These are phyloP conservation scores for Collybia sp. DNA, from an alignment of 768 basidiomycete species.

Conservation along the genomic window DNA sequence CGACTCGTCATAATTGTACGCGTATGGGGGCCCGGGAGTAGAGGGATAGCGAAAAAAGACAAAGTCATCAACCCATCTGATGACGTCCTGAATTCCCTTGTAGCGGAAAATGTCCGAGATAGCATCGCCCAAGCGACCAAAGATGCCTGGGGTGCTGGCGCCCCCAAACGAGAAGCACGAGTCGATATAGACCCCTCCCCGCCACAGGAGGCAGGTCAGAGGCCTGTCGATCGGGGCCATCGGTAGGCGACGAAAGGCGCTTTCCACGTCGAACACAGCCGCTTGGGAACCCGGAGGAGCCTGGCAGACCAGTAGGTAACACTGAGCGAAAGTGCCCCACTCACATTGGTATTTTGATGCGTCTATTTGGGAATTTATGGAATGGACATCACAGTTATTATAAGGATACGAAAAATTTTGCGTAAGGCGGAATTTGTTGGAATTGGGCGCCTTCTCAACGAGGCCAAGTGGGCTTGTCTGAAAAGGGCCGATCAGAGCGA, in stretches of 20 bases:
- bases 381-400: not conserved
- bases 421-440: not conserved
- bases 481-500: not conserved
- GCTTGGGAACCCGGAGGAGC: not conserved
- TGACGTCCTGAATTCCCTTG: conserved; percentile 11
- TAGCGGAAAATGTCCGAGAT: conserved; percentile 15
- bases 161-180: conserved; percentile 16
- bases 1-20: conserved; percentile 13
- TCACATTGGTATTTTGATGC: not conserved
- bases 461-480: not conserved
- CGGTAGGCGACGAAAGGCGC: not conserved
- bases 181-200: conserved; percentile 3
- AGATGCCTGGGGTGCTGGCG: conserved; percentile 20
- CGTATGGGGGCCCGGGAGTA: not conserved
- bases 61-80: conserved; percentile 34
- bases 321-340: not conserved
- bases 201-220: too few species aligned
- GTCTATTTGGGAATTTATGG: not conserved
- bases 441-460: not conserved
- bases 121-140: conserved; percentile 25
- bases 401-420: not conserved
- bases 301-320: not conserved
- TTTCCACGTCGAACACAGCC: not conserved
- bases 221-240: not conserved
- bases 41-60: conserved; percentile 19